phyloP scores from a whole-genome alignment of 2,329 filamentous ascomycete species.

The Xylaria sp. region DNA sequence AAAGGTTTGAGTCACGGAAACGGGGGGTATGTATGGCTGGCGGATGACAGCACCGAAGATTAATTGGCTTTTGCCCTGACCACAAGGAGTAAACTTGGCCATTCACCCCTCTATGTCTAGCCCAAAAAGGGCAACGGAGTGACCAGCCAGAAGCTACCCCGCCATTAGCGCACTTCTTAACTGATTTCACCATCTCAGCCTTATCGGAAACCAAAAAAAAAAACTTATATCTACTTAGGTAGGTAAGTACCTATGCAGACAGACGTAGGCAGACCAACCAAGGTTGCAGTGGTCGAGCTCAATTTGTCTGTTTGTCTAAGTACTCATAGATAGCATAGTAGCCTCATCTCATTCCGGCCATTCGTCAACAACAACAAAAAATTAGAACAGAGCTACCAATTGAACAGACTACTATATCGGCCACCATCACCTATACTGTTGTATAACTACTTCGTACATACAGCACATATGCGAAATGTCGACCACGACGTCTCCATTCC shows the following conservation, averaged over 20 bases:
- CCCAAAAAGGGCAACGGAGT: background rate
- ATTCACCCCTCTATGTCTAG: conserved; percentile 33
- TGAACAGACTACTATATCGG: background rate
- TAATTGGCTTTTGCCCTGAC: conserved; percentile 28
- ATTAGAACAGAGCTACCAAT: background rate
- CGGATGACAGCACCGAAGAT: conserved; percentile 18
- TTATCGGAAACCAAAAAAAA: conserved; percentile 2
- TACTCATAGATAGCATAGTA: too few relatives aligned
- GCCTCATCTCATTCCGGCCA: too few relatives aligned
- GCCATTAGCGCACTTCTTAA: conserved; percentile 30
- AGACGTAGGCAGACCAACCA: background rate
- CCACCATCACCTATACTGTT: background rate
- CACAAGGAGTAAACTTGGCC: conserved; percentile 6
- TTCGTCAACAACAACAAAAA: too few relatives aligned
- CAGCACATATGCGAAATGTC: conserved; percentile 47
- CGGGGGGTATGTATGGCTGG: background rate
- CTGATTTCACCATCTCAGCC: conserved; percentile 12
- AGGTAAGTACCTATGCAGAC: background rate
- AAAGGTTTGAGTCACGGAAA: background rate
- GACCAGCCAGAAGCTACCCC: conserved; percentile 30
- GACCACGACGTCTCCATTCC: conserved; percentile 75
- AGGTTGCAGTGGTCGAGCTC: background rate
- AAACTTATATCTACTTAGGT: background rate
- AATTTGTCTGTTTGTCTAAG: too few relatives aligned
- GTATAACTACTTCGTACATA: background rate